phyloP scores from a whole-genome alignment of 768 basidiomycete genomes.

The Hypholoma fasciculare region DNA sequence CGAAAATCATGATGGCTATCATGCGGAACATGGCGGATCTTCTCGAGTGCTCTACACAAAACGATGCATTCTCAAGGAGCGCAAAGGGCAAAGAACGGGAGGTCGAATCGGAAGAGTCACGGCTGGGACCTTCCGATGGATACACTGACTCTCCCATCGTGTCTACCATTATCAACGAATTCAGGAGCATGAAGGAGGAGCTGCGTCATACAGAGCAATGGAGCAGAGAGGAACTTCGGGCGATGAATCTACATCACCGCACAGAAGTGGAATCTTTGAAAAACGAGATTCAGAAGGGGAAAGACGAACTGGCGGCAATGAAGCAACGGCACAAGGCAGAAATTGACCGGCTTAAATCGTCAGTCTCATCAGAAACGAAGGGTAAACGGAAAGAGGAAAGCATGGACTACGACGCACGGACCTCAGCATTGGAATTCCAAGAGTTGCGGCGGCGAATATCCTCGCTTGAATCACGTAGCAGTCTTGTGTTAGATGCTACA shows the following conservation, averaged over 20 bases:
- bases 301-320: conserved; percentile 9
- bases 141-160: conserved; percentile 11
- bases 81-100: conserved; percentile 17
- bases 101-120: background rate
- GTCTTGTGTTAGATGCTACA: background rate
- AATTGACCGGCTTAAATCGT: conserved; percentile 6
- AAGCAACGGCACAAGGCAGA: conserved; percentile 11
- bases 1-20: conserved; percentile 18
- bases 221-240: conserved; percentile 10
- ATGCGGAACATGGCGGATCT: conserved; percentile 23
- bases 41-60: conserved; percentile 11
- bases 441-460: conserved; percentile 16
- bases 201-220: conserved; percentile 8
- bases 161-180: conserved; percentile 13
- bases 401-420: conserved; percentile 2
- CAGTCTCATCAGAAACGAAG: conserved; percentile 4
- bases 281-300: conserved; percentile 6
- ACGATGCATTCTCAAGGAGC: conserved; percentile 3
- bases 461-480: conserved; percentile 10
- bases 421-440: conserved; percentile 8
- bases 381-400: conserved; percentile 6
- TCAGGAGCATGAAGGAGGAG: conserved; percentile 20
- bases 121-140: background rate
- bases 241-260: conserved; percentile 8
- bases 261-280: conserved; percentile 9